Evolutionary conservation across 129 eudicot species (phyloP).

Genomic region (Glebionis coronaria): DNA sequence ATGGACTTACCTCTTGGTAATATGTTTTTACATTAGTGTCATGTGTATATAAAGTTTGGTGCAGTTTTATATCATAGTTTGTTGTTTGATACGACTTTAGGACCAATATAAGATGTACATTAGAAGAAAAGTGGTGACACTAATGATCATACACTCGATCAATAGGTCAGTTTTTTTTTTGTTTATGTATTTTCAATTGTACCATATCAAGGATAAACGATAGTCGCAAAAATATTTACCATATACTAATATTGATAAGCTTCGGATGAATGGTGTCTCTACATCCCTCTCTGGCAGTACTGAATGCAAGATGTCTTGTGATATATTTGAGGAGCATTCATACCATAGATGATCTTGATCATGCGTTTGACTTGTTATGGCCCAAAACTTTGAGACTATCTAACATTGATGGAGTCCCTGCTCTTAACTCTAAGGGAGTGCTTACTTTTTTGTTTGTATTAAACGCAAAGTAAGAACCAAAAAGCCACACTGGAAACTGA

Average conservation of each 20-base stretch:
- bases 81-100: no score
- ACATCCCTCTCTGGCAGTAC: neutral
- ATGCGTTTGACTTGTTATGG: slow-evolving; percentile 12
- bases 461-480: no score
- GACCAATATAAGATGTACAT: no score
- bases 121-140: no score
- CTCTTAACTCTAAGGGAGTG: neutral
- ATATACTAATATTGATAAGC: neutral
- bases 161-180: slow-evolving; percentile 65
- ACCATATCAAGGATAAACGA: no score
- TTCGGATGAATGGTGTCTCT: neutral
- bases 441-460: no score
- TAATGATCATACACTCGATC: slow-evolving; percentile 63
- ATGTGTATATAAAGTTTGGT: neutral
- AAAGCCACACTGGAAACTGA: no score
- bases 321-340: slow-evolving; percentile 10
- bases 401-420: neutral
- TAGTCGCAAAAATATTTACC: no score
- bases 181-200: no score
- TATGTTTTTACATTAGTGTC: neutral
- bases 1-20: slow-evolving; percentile 49
- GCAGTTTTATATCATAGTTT: slow-evolving; percentile 11
- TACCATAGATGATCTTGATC: neutral
- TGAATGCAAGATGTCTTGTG: neutral
- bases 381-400: neutral